phyloP scores from a whole-genome alignment of 2,329 filamentous ascomycete genomes.

The Coniochaeta sp. region DNA sequence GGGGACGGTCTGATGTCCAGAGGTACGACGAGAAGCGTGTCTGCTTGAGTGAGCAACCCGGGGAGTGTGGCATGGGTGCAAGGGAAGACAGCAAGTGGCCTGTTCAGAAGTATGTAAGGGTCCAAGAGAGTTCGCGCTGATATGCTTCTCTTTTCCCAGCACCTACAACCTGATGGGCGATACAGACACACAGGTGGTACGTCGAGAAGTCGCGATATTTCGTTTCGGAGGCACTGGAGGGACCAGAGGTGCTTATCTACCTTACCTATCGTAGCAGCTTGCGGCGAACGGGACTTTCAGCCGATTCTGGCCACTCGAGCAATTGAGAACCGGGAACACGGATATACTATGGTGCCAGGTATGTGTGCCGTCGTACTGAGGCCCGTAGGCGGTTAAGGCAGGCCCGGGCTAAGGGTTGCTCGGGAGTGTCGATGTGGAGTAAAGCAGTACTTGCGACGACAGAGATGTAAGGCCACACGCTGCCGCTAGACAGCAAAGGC shows the following conservation, averaged over 20 bases:
- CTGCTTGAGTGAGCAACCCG: not conserved
- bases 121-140: not conserved
- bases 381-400: not conserved
- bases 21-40: not conserved
- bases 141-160: not conserved
- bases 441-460: no score
- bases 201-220: not conserved
- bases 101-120: not conserved
- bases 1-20: not conserved
- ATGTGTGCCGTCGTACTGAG: not conserved
- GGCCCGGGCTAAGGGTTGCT: not conserved
- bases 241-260: not conserved
- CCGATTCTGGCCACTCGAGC: not conserved
- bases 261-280: not conserved
- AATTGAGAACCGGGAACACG: not conserved
- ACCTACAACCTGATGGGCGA: not conserved
- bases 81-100: not conserved
- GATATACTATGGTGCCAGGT: not conserved
- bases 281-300: not conserved
- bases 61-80: not conserved
- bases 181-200: not conserved
- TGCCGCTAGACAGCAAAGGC: not conserved
- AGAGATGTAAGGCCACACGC: not conserved
- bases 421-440: not conserved
- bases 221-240: not conserved